Evolutionary conservation across 2,329 filamentous ascomycete genomes (phyloP).

Genomic region (Arthrobotrys pseudoclavata): DNA sequence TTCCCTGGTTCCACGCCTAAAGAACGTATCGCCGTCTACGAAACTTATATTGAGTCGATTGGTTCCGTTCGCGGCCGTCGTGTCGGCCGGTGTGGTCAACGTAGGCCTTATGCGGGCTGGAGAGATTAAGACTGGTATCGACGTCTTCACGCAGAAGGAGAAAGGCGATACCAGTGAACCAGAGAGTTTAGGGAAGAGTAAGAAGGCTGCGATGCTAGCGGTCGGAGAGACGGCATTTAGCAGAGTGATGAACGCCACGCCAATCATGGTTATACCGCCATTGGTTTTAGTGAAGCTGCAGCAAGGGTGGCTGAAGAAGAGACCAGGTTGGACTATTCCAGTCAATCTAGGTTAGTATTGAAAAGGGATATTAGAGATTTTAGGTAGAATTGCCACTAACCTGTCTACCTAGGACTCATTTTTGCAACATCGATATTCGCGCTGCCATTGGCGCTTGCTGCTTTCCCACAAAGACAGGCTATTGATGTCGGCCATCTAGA

Average conservation of each 20-base stretch:
- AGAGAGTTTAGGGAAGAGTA: slow-evolving; percentile 82
- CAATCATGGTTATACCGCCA: slow-evolving; percentile 96
- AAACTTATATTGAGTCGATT: slow-evolving; percentile 84
- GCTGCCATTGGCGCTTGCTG: slow-evolving; percentile 87
- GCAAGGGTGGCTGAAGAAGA: slow-evolving; percentile 82
- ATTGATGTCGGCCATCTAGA: slow-evolving; percentile 83
- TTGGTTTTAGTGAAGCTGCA: slow-evolving; percentile 87
- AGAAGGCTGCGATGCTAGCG: slow-evolving; percentile 86
- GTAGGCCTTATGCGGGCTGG: slow-evolving; percentile 98
- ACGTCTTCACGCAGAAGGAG: slow-evolving; percentile 79
- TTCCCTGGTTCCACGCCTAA: slow-evolving; percentile 86
- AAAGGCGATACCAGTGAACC: slow-evolving; percentile 75
- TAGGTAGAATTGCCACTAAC: slow-evolving; percentile 8
- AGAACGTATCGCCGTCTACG: slow-evolving; percentile 79
- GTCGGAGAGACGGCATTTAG: slow-evolving; percentile 93
- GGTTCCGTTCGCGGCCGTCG: slow-evolving; percentile 95
- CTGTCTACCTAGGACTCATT: slow-evolving; percentile 73
- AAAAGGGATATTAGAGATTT: not conserved
- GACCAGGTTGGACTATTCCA: slow-evolving; percentile 82
- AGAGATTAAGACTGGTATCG: slow-evolving; percentile 92
- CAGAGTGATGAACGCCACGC: slow-evolving; percentile 91
- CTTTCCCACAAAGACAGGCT: slow-evolving; percentile 91
- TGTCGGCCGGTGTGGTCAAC: slow-evolving; percentile 89
- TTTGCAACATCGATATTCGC: slow-evolving; percentile 88
- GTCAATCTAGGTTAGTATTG: slow-evolving; percentile 78